Evolutionary conservation across 306 rosid species (phyloP).

Genomic region (Argentina anserina): DNA sequence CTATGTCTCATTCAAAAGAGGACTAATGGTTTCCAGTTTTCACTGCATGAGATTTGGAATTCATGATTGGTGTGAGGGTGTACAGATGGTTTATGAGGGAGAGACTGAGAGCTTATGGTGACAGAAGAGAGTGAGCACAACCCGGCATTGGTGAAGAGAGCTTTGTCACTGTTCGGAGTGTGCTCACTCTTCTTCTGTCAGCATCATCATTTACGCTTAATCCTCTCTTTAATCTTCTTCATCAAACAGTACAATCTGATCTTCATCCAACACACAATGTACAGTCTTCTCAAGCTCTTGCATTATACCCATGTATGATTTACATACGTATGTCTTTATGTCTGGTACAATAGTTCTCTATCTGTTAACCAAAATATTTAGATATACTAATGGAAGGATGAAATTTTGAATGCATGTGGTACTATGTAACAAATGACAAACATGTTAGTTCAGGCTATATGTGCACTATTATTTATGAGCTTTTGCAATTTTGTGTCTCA

Average conservation of each 20-base stretch:
- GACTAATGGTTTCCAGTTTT: background rate
- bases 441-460: background rate
- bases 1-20: background rate
- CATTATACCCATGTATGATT: too few species aligned
- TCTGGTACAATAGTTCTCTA: background rate
- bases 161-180: conserved; percentile 71
- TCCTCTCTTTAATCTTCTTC: background rate
- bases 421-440: background rate
- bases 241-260: conserved; percentile 4
- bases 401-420: background rate
- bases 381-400: background rate
- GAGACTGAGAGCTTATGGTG: conserved; percentile 38
- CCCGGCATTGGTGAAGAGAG: conserved; percentile 45
- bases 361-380: background rate
- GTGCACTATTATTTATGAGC: background rate
- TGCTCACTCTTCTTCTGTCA: conserved; percentile 77
- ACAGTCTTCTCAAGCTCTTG: background rate
- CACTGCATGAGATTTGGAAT: background rate
- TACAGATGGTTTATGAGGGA: background rate
- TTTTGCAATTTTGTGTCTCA: background rate
- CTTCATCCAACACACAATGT: background rate
- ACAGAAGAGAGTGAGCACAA: conserved; percentile 99
- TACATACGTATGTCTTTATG: too few species aligned
- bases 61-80: background rate
- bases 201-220: conserved; percentile 11